Evolutionary conservation across 2,329 filamentous ascomycete genomes (phyloP).

Genomic region (Nectriaceae sp.): DNA sequence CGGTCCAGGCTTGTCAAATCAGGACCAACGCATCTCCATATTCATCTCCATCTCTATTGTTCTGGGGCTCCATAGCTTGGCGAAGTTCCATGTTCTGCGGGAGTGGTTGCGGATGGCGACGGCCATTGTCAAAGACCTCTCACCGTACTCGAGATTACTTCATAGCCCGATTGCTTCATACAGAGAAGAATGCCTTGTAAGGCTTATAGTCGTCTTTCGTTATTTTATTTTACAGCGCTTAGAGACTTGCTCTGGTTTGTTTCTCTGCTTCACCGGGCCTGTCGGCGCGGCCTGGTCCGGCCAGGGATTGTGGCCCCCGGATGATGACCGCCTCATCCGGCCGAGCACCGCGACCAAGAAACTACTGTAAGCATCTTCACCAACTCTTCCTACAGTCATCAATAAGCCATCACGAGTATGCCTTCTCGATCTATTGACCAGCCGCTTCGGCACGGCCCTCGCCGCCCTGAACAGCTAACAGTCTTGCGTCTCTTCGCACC

Average conservation of each 20-base stretch:
- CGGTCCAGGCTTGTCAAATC: neutral
- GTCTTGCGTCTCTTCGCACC: slow-evolving; percentile 1
- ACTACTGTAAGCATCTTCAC: neutral
- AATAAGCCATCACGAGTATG: neutral
- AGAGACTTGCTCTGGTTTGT: slow-evolving; percentile 24
- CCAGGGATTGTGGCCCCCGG: slow-evolving; percentile 2
- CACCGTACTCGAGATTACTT: neutral
- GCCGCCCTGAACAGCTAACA: neutral
- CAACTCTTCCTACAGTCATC: neutral
- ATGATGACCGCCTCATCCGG: slow-evolving; percentile 7
- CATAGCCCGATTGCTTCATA: neutral
- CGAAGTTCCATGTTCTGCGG: neutral
- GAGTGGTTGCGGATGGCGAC: neutral
- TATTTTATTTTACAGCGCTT: slow-evolving; percentile 20
- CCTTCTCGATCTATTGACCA: neutral
- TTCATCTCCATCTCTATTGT: neutral
- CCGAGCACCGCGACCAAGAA: slow-evolving; percentile 2
- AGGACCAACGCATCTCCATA: neutral
- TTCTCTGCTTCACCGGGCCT: slow-evolving; percentile 15
- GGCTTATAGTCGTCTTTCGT: neutral
- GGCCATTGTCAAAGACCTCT: neutral
- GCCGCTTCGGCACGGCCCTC: slow-evolving; percentile 7
- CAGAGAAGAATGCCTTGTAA: slow-evolving; percentile 15
- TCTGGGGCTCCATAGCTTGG: neutral
- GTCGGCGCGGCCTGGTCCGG: slow-evolving; percentile 6